Conservation (phyloP, 768 basidiomycete genomes). For the Rhodotorula kratochvilovae region DNA sequence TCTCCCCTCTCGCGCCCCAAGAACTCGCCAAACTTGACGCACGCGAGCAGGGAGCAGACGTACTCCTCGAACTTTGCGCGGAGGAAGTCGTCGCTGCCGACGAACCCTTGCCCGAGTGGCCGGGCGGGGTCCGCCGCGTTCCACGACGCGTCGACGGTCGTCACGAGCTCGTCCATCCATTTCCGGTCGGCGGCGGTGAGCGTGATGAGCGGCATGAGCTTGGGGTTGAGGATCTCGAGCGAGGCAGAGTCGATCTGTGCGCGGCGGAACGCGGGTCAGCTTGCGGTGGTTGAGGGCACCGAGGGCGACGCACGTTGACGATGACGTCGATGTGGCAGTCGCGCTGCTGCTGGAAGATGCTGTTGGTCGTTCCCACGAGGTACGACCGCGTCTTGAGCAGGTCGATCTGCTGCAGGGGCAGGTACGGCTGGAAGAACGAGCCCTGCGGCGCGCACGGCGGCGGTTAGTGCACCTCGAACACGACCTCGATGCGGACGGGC, state of each 20-base stretch:
- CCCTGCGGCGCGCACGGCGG: conserved; percentile 53
- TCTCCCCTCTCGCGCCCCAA: conserved; percentile 58
- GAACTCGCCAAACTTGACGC: conserved; percentile 86
- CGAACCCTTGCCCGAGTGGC: conserved; percentile 69
- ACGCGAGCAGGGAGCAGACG: conserved; percentile 76
- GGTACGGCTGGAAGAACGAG: conserved; percentile 94
- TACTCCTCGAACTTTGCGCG: conserved; percentile 83
- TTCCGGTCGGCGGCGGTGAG: conserved; percentile 89
- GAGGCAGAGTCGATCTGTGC: conserved; percentile 73
- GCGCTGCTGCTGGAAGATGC: conserved; percentile 86
- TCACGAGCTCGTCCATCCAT: conserved; percentile 76
- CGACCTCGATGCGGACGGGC: background rate
- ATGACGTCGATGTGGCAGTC: conserved; percentile 73
- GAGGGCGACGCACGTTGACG: conserved; percentile 62
- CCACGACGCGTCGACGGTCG: conserved; percentile 78
- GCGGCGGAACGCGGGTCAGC: background rate
- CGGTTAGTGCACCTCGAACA: too few relatives aligned
- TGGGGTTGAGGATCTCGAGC: conserved; percentile 80
- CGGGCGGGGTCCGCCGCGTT: conserved; percentile 60
- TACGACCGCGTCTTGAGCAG: conserved; percentile 75
- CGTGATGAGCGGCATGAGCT: conserved; percentile 67
- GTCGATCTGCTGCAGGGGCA: conserved; percentile 91
- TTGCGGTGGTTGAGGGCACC: background rate
- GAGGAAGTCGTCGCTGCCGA: conserved; percentile 92
- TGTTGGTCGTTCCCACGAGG: conserved; percentile 80